phyloP scores from a whole-genome alignment of 73 alveolate species.

The Paramecium octaurelia region DNA sequence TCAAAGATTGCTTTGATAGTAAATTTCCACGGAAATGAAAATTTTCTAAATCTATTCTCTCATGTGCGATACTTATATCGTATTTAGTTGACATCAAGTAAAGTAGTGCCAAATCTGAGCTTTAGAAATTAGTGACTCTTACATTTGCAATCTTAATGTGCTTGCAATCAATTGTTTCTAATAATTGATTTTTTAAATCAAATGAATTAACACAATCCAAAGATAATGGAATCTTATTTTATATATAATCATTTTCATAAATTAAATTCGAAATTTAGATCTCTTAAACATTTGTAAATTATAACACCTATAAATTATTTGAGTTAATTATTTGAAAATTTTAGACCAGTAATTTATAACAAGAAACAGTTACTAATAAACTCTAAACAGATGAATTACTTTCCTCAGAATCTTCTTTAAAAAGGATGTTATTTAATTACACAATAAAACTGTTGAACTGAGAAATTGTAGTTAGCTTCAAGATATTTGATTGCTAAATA shows the following conservation, averaged over 20 bases:
- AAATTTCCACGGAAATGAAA: background rate
- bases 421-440: background rate
- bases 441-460: background rate
- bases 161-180: background rate
- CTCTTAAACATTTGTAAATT: background rate
- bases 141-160: background rate
- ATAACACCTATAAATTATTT: background rate
- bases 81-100: background rate
- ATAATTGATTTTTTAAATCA: background rate
- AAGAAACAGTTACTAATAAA: background rate
- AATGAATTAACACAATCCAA: background rate
- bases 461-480: background rate
- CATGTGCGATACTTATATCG: background rate
- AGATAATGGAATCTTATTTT: background rate
- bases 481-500: background rate
- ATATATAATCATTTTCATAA: background rate
- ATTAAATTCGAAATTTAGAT: background rate
- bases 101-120: background rate
- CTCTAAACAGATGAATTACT: background rate
- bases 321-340: background rate
- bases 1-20: background rate
- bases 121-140: background rate
- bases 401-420: background rate
- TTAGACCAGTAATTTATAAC: background rate
- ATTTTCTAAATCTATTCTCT: background rate